Base-by-base conservation (phyloP, 129 eudicot genomes). In the Artemisia tridentata region DNA sequence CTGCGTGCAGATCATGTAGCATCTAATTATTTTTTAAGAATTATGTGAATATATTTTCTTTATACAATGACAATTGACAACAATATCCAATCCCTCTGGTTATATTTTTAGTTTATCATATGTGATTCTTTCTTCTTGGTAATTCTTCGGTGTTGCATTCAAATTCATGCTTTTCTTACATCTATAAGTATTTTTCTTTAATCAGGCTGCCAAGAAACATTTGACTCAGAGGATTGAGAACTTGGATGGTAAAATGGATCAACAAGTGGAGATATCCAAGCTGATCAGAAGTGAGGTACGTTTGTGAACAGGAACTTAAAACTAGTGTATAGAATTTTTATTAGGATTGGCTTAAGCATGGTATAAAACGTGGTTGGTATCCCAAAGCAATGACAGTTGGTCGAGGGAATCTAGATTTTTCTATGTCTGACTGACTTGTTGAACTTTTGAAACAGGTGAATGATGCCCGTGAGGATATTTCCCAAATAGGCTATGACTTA, bases 221-320 rank as follows among this genome's bases (percentile, higher is more conserved):
- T 79, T 92, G 85, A 85, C 95, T 6, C 98, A 89, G 82, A 79
- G 96, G 78, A 87, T 92, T 64, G 90, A 92, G 70, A 92, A 85
- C 75, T 77, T 92, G 85, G 95, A 92, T 72, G 98, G 85, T 21
- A 92, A 84, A 67, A 68, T 90, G 74, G 97, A 90, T 75, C 84
- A 87, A 45, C 97, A 89, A 84, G 78, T 85, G 67, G 95, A 92
- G 73, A 71, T 88, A 18, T 85, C 95, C 41, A 89, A 87, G 72
- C 72, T 83, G 74, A 89, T 89, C 59, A 83, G 75, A 70, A 83
- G 78, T 41, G 95, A 87, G 80, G 96, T 91, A 82, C 11, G 79
- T 34, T 53, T 67, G 5, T 65, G 34, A 38, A 29, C 21, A 64
- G n/a, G 19, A 55, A 58, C 10, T 5, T 48, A 1, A 73, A 34